phyloP scores from a whole-genome alignment of 2,329 filamentous ascomycete species.

The Gnomoniopsis sp. region DNA sequence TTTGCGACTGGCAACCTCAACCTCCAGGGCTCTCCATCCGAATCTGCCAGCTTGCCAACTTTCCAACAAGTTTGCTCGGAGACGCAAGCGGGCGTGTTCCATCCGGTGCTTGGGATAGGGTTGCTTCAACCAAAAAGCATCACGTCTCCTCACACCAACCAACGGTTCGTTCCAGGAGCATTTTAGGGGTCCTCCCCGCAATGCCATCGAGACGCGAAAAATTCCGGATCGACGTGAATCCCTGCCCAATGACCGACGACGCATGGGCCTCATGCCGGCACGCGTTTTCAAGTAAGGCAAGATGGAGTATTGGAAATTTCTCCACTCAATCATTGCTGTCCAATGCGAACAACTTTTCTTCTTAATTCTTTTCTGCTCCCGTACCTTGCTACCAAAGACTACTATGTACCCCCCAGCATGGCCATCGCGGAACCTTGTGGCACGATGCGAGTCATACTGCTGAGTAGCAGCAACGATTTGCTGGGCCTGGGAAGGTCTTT shows the following conservation, averaged over 20 bases:
- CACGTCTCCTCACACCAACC: background rate
- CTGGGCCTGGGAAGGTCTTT: background rate
- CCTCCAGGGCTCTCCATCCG: background rate
- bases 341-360: background rate
- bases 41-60: background rate
- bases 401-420: background rate
- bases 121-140: background rate
- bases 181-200: conserved; percentile 11
- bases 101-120: background rate
- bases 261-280: conserved; percentile 7
- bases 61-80: background rate
- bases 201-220: conserved; percentile 12
- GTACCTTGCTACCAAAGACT: background rate
- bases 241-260: conserved; percentile 1
- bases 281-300: background rate
- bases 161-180: background rate
- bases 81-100: background rate
- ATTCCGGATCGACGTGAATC: conserved; percentile 13
- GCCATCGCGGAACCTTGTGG: background rate
- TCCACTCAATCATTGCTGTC: background rate
- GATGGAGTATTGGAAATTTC: background rate
- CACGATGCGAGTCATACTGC: conserved; percentile 5
- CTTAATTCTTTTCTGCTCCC: background rate
- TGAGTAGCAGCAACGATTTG: background rate
- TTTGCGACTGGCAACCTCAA: background rate